Conservation (phyloP, 2,329 filamentous ascomycete species). For the Verticillium dahliae region DNA sequence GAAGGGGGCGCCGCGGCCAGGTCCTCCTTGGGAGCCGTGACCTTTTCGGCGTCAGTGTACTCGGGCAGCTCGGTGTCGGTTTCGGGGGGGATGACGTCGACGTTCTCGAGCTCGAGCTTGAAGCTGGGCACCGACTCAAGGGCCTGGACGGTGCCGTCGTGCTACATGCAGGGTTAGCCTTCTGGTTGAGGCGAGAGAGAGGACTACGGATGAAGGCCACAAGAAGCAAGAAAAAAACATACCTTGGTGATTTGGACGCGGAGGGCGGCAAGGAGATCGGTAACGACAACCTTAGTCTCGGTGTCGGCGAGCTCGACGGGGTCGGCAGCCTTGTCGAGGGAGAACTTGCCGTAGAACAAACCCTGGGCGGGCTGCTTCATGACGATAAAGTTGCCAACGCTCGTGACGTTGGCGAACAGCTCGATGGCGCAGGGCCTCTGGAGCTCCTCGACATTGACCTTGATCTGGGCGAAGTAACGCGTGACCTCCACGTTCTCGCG, state of each 20-base stretch:
- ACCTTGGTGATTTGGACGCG: constrained; percentile 27
- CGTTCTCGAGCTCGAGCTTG: constrained; percentile 26
- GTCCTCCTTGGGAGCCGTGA: not conserved
- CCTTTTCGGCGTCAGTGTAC: constrained; percentile 8
- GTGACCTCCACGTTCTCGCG: not conserved
- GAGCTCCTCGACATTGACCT: constrained; percentile 28
- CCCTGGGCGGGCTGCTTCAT: constrained; percentile 16
- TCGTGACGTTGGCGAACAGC: constrained; percentile 20
- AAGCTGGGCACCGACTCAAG: constrained; percentile 23
- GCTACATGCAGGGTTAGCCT: constrained; percentile 13
- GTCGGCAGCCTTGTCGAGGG: constrained; percentile 1
- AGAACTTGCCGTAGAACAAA: constrained; percentile 2
- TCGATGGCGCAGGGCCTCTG: constrained; percentile 26
- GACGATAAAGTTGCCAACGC: constrained; percentile 25
- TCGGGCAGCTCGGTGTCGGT: constrained; percentile 20
- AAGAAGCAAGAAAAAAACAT: constrained; percentile 1
- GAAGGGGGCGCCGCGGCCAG: not conserved
- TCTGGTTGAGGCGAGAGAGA: not conserved
- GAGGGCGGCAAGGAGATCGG: constrained; percentile 9
- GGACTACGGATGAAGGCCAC: not conserved
- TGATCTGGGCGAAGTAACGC: constrained; percentile 29
- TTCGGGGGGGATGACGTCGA: constrained; percentile 18
- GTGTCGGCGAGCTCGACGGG: not conserved
- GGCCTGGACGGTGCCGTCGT: constrained; percentile 22
- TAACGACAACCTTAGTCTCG: not conserved